Percentiles rank a stretch among this genome's conserved stretches.
Conservation (phyloP, 2,329 filamentous ascomycete genomes). For the Didymella lethalis region DNA sequence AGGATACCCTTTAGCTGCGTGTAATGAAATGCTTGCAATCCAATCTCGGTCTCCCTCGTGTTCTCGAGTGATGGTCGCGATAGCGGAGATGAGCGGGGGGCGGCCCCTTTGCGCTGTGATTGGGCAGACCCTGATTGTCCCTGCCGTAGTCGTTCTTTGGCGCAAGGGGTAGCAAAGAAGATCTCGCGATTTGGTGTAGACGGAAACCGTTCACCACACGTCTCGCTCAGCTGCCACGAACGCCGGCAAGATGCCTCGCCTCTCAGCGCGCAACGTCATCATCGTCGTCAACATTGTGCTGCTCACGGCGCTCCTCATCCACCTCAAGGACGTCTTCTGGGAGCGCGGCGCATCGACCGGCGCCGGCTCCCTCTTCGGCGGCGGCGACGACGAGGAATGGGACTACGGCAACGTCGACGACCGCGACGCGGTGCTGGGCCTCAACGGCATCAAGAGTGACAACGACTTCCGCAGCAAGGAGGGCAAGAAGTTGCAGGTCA, state of each 20-base stretch:
- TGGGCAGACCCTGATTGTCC: background rate
- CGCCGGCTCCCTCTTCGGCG: conserved; percentile 9
- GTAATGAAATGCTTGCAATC: conserved; percentile 13
- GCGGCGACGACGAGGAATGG: conserved; percentile 9
- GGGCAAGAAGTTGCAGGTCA: conserved; percentile 25
- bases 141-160: conserved; percentile 1
- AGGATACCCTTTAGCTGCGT: conserved; percentile 20
- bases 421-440: conserved; percentile 5
- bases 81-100: conserved; percentile 5
- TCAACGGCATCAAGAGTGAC: conserved; percentile 9
- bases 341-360: conserved; percentile 14
- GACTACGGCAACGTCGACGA: conserved; percentile 10
- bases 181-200: background rate
- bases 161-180: background rate
- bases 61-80: background rate
- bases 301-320: conserved; percentile 38
- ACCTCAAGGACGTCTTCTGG: conserved; percentile 43
- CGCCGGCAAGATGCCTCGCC: conserved; percentile 39
- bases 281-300: conserved; percentile 35
- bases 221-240: conserved; percentile 12
- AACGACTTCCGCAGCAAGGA: conserved; percentile 15
- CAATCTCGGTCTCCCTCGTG: background rate
- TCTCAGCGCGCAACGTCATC: conserved; percentile 40
- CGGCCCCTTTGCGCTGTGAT: conserved; percentile 9
- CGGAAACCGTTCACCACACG: conserved; percentile 1